phyloP scores from a whole-genome alignment of 1,284 basidiomycete genomes.

The Coriolopsis trogii region DNA sequence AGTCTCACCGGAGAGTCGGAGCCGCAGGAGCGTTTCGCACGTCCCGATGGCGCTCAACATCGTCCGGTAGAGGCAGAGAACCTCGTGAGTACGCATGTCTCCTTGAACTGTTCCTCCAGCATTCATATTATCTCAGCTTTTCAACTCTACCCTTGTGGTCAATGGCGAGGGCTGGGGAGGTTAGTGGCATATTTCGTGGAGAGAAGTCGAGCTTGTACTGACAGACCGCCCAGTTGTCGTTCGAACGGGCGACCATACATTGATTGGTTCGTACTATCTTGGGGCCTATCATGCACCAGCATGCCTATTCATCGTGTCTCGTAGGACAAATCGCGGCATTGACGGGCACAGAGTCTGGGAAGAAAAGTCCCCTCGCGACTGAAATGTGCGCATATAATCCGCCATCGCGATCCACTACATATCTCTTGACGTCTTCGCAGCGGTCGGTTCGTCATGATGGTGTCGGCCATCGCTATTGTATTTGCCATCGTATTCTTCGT shows the following conservation, averaged over 20 bases:
- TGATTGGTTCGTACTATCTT: slow-evolving; percentile 49
- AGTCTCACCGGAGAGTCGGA: slow-evolving; percentile 73
- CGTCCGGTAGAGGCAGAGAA: slow-evolving; percentile 69
- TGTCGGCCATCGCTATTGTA: slow-evolving; percentile 61
- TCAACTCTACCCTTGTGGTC: slow-evolving; percentile 69
- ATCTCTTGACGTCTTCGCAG: slow-evolving; percentile 35
- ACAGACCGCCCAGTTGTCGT: slow-evolving; percentile 53
- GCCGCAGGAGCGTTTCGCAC: slow-evolving; percentile 58
- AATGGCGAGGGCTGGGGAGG: slow-evolving; percentile 72
- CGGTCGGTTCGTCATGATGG: slow-evolving; percentile 59
- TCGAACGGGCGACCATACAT: slow-evolving; percentile 66
- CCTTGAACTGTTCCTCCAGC: neutral
- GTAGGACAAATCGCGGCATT: slow-evolving; percentile 65
- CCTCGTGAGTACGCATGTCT: slow-evolving; percentile 43
- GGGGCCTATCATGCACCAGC: neutral
- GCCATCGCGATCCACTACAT: neutral
- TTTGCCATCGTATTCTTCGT: slow-evolving; percentile 68
- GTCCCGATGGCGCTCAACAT: slow-evolving; percentile 46
- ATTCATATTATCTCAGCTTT: slow-evolving; percentile 43
- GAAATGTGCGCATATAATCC: slow-evolving; percentile 50
- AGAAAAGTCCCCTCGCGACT: slow-evolving; percentile 63
- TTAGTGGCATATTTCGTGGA: slow-evolving; percentile 35
- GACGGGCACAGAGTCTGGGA: slow-evolving; percentile 64
- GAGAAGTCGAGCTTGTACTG: neutral
- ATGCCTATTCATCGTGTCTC: slow-evolving; percentile 1